Evolutionary conservation across 164 flowering plant species (phyloP), one percentile per base, ranked within the genome.

Genomic region (Sedum album): DNA sequence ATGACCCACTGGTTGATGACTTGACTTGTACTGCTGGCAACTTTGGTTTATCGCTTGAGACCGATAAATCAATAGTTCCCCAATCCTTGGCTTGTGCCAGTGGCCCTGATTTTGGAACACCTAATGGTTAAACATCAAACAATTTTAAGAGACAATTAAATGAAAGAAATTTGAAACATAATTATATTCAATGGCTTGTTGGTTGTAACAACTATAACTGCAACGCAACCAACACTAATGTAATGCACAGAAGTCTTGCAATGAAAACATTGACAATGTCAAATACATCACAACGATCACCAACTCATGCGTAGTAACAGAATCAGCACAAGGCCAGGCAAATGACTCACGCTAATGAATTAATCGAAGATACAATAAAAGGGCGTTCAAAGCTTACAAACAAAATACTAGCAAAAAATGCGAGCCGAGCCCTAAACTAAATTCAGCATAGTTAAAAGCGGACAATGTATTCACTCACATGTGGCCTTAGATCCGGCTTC

Each of bases 1-100:
- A 82, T 38, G 85, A 82, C 44, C 75, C 85, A 71, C 85, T 82
- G 20, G 82, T 77, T 42, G 85, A 55, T 57, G 69, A 76, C 65
- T 53, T 66, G 30, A 62, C 72, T 39, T 70, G 81, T 1, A 66
- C 65, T 26, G 63, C 78, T 46, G 77, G 21, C 44, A 73, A 74
- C 44, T 62, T 69, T 42, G 69, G 75, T 31, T 23, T 14, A 51
- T 72, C 39, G 55, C 81, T 67, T 67, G 68, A 68, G 5, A 73
- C 71, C 1, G 76, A 57, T 42, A 65, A 13, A 10, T 69, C 68
- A 60, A 65, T 39, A 28, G 77, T 20, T 63, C 68, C 72, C 42
- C 65, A 49, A 69, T 73, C 73, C 60, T 68, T 72, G 60, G 3
- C 31, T 68, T 81, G 77, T 39, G 42, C 51, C 33, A 21, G 35